Base-by-base conservation (phyloP, 2,329 filamentous ascomycete genomes). In the Sporothrix mexicana region DNA sequence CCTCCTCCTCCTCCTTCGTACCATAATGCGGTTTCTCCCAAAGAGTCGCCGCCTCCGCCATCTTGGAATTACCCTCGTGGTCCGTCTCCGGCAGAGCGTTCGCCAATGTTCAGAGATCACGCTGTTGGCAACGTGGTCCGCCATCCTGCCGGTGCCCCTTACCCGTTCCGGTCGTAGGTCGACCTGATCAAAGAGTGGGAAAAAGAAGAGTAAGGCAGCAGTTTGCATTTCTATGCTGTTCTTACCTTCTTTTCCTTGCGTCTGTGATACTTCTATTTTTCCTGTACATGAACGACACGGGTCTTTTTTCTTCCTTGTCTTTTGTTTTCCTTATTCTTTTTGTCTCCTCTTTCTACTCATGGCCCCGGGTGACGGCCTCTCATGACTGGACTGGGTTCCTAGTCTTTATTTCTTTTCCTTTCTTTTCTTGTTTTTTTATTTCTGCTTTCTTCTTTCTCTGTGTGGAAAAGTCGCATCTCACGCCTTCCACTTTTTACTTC, bases 61-160 rank as follows among this genome's bases (percentile, higher is more conserved):
- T 57, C 66, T 20, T 64, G 51, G 47, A 49, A 53, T 6, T 72
- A 74, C 47, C n/a, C 49, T 5, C 67, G 53, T n/a, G 62, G 23
- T 10, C 47, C 10, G 66, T 53, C 47, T 2, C 43, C 71, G 0
- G 23, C 47, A 13, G 69, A 67, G 5, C 72, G 59, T 12, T 47
- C 45, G 36, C 55, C 72, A 1, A 15, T 49, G 13, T 72, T 71
- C 72, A 71, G 69, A 15, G 72, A 73, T 12, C 72, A 57, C 53
- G 41, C 23, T 17, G 30, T 43, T 12, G 49, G 3, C 13, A 25
- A 20, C 53, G 51, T 45, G 45, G n/a, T 55, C 15, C 9, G 59
- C 25, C 55, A 75, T 51, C 71, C 73, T 23, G 73, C 73, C 45
- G 71, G 72, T 43, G 20, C 66, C 20, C 23, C 61, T 8, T 67